Evolutionary conservation across 805 yeast genomes (phyloP).

Genomic region (Ogataea ramenticola): DNA sequence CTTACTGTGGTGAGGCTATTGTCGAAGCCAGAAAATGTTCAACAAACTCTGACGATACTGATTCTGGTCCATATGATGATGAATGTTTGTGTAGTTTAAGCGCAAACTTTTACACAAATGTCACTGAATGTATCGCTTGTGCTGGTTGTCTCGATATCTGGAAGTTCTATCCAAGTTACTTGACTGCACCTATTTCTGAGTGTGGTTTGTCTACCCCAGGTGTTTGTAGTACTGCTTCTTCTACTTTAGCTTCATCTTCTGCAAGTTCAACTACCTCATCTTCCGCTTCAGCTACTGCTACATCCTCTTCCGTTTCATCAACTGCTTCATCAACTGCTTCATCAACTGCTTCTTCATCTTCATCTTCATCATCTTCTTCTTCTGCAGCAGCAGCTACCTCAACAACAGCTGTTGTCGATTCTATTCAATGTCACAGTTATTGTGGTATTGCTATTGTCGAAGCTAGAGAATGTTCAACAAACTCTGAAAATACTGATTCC

Average conservation of each 20-base stretch:
- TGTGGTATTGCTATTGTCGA: conserved; percentile 25
- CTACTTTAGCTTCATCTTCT: conserved; percentile 1
- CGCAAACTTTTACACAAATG: conserved; percentile 19
- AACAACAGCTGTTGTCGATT: not conserved
- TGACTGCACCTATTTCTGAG: conserved; percentile 3
- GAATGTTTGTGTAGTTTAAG: conserved; percentile 27
- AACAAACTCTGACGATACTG: conserved; percentile 3
- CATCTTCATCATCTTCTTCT: not conserved
- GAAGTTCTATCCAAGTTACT: conserved; percentile 3
- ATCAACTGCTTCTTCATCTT: conserved; percentile 1
- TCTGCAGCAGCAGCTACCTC: not conserved
- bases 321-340: not conserved
- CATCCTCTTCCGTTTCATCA: not conserved
- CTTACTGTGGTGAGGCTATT: conserved; percentile 25
- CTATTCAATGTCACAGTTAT: conserved; percentile 22
- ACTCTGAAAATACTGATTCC: conserved; percentile 8
- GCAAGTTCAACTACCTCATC: not conserved
- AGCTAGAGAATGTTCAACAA: conserved; percentile 19
- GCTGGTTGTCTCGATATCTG: conserved; percentile 5
- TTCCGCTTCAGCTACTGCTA: not conserved
- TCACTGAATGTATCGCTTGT: conserved; percentile 26
- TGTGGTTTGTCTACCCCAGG: conserved; percentile 5
- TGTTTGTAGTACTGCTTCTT: conserved; percentile 8
- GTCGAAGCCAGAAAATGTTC: conserved; percentile 22
- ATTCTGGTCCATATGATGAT: conserved; percentile 23